Evolutionary conservation across 106 monocot species (phyloP), one percentile per base, ranked within the genome.

Genomic region (Cymbidium sinense): DNA sequence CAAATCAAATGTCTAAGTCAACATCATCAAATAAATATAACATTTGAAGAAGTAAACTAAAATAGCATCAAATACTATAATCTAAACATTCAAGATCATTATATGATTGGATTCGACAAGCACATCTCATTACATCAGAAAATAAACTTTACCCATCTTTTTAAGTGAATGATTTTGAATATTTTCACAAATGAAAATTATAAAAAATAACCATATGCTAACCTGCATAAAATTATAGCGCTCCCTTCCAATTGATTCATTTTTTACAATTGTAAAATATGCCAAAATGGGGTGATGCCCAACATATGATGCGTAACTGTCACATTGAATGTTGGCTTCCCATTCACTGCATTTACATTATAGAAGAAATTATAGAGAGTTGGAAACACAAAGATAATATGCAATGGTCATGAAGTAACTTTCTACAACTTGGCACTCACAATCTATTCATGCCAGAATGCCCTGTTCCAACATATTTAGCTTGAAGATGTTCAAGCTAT

Each of bases 201-300:
- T 31, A 71, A 71, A 71, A 4, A 21, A 7, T 4, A 35, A 37
- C 1, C 20, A 37, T 9, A 20, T 35, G n/a, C 62, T 43, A 51
- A 90, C 90, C 87, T 95, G 95, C 95, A 95, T 95, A 77, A 93
- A 93, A 73, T 95, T 90, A 77, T 95, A 93, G 51, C 93, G 85
- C 73, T 93, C 93, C 81, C 90, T 88, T 43, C 95, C 95, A 81
- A 93, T 90, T 31, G 95, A 93, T 70, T 95, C 95, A 76, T 95
- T 95, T 50, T 95, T 90, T 3, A 93, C 87, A 58, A 93, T 74
- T 23, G 93, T 88, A 70, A 93, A 90, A 65, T 95, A 95, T 28
- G 90, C 85, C 78, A 93, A 64, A 25, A 95, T 70, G 25, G 93
- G 93, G 55, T 88, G 89, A 73, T 90, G 95, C 1, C 92, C 95